A percentile compares a stretch with the other conserved stretches of the same genome.
phyloP scores from a whole-genome alignment of 768 basidiomycete genomes.

The Russula ochroleuca region DNA sequence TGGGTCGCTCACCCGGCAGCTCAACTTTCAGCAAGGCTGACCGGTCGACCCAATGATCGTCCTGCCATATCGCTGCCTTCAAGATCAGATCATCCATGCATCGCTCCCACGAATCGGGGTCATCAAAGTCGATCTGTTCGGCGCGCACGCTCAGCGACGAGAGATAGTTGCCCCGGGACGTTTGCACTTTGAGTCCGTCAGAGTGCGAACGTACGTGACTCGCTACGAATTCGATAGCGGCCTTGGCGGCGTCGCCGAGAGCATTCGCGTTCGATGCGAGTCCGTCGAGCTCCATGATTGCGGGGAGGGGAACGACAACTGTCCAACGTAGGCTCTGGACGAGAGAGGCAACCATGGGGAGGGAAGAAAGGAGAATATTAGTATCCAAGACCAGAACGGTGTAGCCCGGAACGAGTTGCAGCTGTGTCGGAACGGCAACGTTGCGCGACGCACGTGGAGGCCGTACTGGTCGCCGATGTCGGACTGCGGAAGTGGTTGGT shows the following conservation, averaged over 20 bases:
- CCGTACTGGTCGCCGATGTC: conserved; percentile 30
- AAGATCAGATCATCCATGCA: conserved; percentile 96
- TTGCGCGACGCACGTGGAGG: conserved; percentile 31
- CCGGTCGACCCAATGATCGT: conserved; percentile 87
- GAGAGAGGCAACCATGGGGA: conserved; percentile 65
- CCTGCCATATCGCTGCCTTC: conserved; percentile 88
- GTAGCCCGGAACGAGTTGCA: conserved; percentile 75
- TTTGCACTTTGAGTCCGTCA: conserved; percentile 86
- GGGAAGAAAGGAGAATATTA: conserved; percentile 85
- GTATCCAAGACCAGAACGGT: conserved; percentile 91
- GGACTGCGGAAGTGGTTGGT: conserved; percentile 26
- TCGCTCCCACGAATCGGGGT: conserved; percentile 47
- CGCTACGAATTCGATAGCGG: conserved; percentile 72
- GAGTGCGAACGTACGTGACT: conserved; percentile 70
- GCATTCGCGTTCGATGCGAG: conserved; percentile 56
- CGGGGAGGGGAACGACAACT: conserved; percentile 85
- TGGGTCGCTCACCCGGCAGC: conserved; percentile 35
- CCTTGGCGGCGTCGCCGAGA: conserved; percentile 70
- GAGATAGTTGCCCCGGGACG: conserved; percentile 91
- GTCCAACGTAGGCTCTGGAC: conserved; percentile 84
- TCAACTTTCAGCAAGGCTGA: conserved; percentile 56
- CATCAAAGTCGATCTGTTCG: conserved; percentile 74
- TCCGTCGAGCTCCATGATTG: conserved; percentile 97
- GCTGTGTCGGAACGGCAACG: conserved; percentile 38
- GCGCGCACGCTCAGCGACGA: conserved; percentile 74